Conservation (phyloP, 345 rosid genomes). For the Dipteronia sinensis region DNA sequence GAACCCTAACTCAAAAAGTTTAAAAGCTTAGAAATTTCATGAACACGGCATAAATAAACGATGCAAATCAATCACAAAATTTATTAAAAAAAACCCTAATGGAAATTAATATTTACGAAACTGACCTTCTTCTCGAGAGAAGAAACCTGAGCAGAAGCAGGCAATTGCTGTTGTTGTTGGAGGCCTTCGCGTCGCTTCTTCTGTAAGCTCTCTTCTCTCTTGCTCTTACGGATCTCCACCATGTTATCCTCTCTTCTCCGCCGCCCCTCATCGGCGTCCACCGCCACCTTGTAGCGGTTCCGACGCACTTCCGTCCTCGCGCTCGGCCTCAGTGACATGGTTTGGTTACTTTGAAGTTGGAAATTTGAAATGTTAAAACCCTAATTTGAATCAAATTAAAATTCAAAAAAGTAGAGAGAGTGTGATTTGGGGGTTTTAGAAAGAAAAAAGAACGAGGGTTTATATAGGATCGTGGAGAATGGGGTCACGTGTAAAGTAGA, state of each 20-base stretch:
- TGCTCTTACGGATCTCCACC: conserved; percentile 93
- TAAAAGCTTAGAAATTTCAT: too few relatives aligned
- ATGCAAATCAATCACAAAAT: not conserved
- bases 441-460: not conserved
- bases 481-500: conserved; percentile 1
- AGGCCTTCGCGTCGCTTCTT: conserved; percentile 90
- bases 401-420: not conserved
- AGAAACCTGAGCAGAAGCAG: conserved; percentile 44
- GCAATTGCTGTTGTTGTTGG: conserved; percentile 53
- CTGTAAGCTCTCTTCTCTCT: conserved; percentile 81
- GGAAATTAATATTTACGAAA: not conserved
- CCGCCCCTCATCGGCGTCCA: conserved; percentile 84
- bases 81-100: not conserved
- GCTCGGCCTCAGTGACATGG: conserved; percentile 79
- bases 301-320: conserved; percentile 75
- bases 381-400: not conserved
- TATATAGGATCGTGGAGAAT: conserved; percentile 1
- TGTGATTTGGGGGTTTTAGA: not conserved
- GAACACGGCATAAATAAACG: not conserved
- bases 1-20: not conserved
- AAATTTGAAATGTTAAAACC: not conserved
- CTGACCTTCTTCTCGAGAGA: conserved; percentile 59
- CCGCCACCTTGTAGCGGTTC: conserved; percentile 78
- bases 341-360: not conserved
- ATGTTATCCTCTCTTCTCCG: conserved; percentile 87